Conservation (phyloP, 2,329 filamentous ascomycete genomes). For the Cadophora luteo-olivacea region DNA sequence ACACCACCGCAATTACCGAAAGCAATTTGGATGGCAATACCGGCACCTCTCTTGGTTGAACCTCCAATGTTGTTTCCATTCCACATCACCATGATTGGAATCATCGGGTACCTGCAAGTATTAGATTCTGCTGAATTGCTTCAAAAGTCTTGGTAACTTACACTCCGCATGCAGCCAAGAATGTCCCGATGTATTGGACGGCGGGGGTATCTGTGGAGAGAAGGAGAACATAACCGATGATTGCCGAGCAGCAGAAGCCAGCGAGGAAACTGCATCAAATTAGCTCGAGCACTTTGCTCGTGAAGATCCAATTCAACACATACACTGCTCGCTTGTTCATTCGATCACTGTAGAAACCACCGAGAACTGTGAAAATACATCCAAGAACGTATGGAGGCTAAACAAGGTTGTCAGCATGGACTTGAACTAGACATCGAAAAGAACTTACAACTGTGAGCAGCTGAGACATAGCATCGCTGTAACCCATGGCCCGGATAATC, state of each 20-base stretch:
- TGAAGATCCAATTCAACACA: background rate
- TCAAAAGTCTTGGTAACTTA: constrained; percentile 46
- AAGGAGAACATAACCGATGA: constrained; percentile 32
- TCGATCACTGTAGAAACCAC: constrained; percentile 52
- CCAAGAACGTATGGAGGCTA: constrained; percentile 23
- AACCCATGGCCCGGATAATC: constrained; percentile 46
- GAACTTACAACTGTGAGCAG: constrained; percentile 50
- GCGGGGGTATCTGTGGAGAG: constrained; percentile 45
- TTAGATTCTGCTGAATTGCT: background rate
- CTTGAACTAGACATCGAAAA: background rate
- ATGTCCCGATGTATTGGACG: constrained; percentile 53
- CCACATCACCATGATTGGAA: constrained; percentile 46
- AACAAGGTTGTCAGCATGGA: background rate
- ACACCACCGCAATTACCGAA: constrained; percentile 56
- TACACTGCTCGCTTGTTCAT: constrained; percentile 23
- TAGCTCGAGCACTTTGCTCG: background rate
- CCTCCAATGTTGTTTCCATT: constrained; percentile 59
- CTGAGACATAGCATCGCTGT: constrained; percentile 60
- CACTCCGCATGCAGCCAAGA: constrained; percentile 52
- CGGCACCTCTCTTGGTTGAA: constrained; percentile 61
- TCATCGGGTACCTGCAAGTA: constrained; percentile 56
- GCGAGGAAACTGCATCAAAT: constrained; percentile 65
- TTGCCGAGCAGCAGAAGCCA: constrained; percentile 45
- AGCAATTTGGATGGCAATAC: constrained; percentile 70
- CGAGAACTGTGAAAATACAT: constrained; percentile 23